Conservation (phyloP, 306 rosid species). For the Fagus crenata region DNA sequence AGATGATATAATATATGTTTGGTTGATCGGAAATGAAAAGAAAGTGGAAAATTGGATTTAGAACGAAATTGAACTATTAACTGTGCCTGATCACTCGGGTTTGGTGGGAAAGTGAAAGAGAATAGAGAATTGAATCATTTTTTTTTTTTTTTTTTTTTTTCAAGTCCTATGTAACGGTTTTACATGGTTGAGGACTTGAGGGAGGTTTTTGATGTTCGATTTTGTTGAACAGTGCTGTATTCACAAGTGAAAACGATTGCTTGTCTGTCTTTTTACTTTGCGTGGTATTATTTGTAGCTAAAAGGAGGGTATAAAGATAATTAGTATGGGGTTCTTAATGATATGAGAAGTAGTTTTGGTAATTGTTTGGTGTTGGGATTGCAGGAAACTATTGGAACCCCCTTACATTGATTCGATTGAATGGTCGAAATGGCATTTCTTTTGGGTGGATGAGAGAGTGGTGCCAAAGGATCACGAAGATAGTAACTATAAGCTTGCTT, state of each 20-base stretch:
- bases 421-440: conserved; percentile 83
- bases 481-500: conserved; percentile 83
- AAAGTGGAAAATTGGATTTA: background rate
- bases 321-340: background rate
- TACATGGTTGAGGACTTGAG: background rate
- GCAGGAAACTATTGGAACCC: conserved; percentile 74
- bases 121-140: background rate
- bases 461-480: conserved; percentile 76
- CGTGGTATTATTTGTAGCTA: background rate
- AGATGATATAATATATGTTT: background rate
- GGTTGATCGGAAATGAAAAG: background rate
- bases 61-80: background rate
- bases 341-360: background rate
- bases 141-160: background rate
- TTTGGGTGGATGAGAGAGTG: conserved; percentile 85
- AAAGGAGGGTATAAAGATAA: background rate
- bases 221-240: background rate
- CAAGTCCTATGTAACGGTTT: background rate
- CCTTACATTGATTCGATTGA: conserved; percentile 57
- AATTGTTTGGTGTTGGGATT: conserved; percentile 19
- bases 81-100: background rate
- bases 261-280: background rate
- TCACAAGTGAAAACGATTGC: background rate
- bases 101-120: background rate
- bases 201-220: background rate